Base-by-base conservation (phyloP, 2,329 filamentous ascomycete genomes). In the Fonsecaea erecta region DNA sequence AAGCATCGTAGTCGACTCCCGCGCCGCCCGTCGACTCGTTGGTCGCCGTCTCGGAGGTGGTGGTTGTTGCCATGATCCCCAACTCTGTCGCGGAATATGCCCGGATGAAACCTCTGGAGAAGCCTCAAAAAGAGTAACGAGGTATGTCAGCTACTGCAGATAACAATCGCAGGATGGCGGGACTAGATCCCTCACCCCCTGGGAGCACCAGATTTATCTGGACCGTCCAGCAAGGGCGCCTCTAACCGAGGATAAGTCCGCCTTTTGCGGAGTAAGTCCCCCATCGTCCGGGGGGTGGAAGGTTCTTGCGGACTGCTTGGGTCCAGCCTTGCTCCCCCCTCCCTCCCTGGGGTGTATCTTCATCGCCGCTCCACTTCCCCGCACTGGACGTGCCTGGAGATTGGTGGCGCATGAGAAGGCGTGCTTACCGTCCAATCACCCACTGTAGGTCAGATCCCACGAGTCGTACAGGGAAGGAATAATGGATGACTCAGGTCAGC, bases 1-100 rank as follows among this genome's bases (percentile, higher is more conserved):
- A 63, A 9, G 65, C 72, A 67, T 75, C 74, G 54, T 73, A 60
- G 18, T 62, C 57, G 34, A 68, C 46, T 2, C 34, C 57, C 46
- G 12, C 8, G 32, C 12, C 40, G 11, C 40, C 40, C n/a, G n/a
- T n/a, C n/a, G n/a, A 30, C 28, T 8, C 24, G 24, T 24, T n/a
- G n/a, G n/a, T n/a, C n/a, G n/a, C n/a, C 43, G 43, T 48, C 43
- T 48, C 43, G 3, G 43, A 24, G 43, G 43, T 12, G 21, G 7
- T 43, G 16, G 8, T 12, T 26, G 18, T 5, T 48, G 43, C 43
- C 43, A 48, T 48, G 18, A 26, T 26, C 5, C 18, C 21, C 21
- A 24, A 11, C 26, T 48, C 37, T 48, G 18, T 9, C 24, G 43
- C 21, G 6, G 16, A 48, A 26, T 7, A 48, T 48, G 18, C 3